A percentile compares a stretch with the other conserved stretches of the same genome.
These are phyloP conservation scores for Globisporangium abappressorium DNA, from an alignment of 352 stramenopile species.

Conservation along the genomic window DNA sequence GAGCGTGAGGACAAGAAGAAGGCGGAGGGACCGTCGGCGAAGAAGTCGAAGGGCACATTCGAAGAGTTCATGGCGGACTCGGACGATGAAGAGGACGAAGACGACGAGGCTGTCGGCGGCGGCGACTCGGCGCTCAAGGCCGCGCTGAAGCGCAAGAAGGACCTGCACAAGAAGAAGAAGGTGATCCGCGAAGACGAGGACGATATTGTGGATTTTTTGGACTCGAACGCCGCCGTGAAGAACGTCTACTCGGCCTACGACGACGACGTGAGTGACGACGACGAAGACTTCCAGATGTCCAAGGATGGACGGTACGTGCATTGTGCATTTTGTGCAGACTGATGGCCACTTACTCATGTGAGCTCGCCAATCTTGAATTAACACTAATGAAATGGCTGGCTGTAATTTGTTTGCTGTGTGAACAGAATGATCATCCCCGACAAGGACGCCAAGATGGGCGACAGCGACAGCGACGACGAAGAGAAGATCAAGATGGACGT, in stretches of 20 bases:
- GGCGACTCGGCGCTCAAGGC: constrained; percentile 80
- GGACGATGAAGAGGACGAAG: constrained; percentile 75
- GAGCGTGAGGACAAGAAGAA: constrained; percentile 90
- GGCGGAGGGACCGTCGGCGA: constrained; percentile 53
- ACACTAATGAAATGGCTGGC: background rate
- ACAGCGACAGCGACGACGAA: constrained; percentile 61
- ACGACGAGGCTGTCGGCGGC: constrained; percentile 52
- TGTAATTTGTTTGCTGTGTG: background rate
- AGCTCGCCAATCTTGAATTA: background rate
- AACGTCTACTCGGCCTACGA: constrained; percentile 68
- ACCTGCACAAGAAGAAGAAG: constrained; percentile 73
- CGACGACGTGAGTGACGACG: constrained; percentile 61
- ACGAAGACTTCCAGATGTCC: constrained; percentile 87
- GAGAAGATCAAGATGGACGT: constrained; percentile 85
- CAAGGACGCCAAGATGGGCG: constrained; percentile 38
- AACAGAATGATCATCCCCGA: constrained; percentile 77
- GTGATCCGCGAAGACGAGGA: constrained; percentile 77
- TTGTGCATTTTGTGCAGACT: background rate
- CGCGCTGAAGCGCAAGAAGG: constrained; percentile 77
- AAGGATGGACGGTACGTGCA: constrained; percentile 87
- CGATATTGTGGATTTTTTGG: constrained; percentile 93
- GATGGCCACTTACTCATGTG: background rate
- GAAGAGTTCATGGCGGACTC: constrained; percentile 84
- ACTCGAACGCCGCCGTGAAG: constrained; percentile 87
- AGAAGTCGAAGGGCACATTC: constrained; percentile 54